A percentile compares a stretch with the other conserved stretches of the same genome.
Evolutionary conservation across 768 basidiomycete species (phyloP).

Genomic region (Agaricus subrufescens): DNA sequence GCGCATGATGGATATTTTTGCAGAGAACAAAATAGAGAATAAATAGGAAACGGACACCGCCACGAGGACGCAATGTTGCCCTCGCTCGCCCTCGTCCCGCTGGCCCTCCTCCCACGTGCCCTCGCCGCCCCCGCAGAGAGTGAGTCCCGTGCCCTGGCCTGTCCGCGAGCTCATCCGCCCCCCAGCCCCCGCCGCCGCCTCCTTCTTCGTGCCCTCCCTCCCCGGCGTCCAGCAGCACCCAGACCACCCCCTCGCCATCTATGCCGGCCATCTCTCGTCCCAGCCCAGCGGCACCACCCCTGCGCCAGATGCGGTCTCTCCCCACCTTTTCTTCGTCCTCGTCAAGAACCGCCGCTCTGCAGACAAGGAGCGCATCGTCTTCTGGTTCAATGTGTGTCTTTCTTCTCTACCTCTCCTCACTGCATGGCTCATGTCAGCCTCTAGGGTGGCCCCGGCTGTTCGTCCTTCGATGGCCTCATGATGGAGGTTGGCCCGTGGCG

Average conservation of each 20-base stretch:
- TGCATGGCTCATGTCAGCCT: background rate
- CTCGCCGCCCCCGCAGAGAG: conserved; percentile 29
- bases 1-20: conserved; percentile 40
- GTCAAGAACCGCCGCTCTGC: conserved; percentile 81
- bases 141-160: conserved; percentile 19
- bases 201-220: conserved; percentile 75
- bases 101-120: conserved; percentile 5
- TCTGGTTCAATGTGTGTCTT: conserved; percentile 90
- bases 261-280: conserved; percentile 80
- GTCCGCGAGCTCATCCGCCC: conserved; percentile 3
- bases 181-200: conserved; percentile 72
- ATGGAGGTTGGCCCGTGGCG: conserved; percentile 98
- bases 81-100: background rate
- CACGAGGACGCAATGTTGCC: background rate
- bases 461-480: conserved; percentile 94
- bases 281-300: conserved; percentile 57
- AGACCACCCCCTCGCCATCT: conserved; percentile 71
- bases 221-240: conserved; percentile 75
- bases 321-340: conserved; percentile 87
- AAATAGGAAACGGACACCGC: background rate
- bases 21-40: conserved; percentile 15
- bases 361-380: conserved; percentile 87
- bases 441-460: conserved; percentile 95
- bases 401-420: background rate
- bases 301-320: conserved; percentile 53